Evolutionary conservation across 495 filamentous ascomycete species (phyloP), one percentile per base, ranked within the genome.

Genomic region (Xylaria flabelliformis): DNA sequence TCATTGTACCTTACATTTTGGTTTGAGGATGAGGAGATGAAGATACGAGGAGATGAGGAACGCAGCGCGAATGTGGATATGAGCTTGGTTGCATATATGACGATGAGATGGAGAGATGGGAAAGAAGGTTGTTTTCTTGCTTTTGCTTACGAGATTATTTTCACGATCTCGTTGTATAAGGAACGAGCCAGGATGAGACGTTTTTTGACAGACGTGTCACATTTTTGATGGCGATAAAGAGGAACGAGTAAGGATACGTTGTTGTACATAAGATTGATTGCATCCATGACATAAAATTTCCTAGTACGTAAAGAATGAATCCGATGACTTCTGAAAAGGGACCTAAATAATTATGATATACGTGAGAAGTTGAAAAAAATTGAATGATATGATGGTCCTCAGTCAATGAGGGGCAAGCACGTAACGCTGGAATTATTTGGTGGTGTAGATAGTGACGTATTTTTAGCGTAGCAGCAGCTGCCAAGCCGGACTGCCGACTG

Each of bases 401-500:
- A 26, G 1, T 2, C 15, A 2, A 61, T 29, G 56, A 39, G 56
- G 51, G 51, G 53, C 10, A 26, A 17, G 26, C 53, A 51, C 6
- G 19, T 24, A 24, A 21, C 46, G 7, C 46, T 7, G 39, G 1
- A 13, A 42, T 3, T 42, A 42, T 42, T 42, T 42, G 36, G 36
- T 39, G 34, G 34, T 36, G 1, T 36, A 34, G 53, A 59, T 17
- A 44, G 61, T 64, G 63, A 65, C 63, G 51, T 64, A 39, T 3
- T 8, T 7, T 39, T 39, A 24, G 42, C 10, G 32, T 6, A 26
- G 56, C 26, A 56, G 39, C 39, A 42, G 39, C 15, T 41, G 70
- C 63, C 64, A 72, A 72, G 69, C 36, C 61, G 12, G 36, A 36
- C 58, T 50, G 58, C 46, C 56, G 19, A 65, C 32, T 34, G 36